phyloP scores from a whole-genome alignment of 352 stramenopile species.

The Plasmopara viticola region DNA sequence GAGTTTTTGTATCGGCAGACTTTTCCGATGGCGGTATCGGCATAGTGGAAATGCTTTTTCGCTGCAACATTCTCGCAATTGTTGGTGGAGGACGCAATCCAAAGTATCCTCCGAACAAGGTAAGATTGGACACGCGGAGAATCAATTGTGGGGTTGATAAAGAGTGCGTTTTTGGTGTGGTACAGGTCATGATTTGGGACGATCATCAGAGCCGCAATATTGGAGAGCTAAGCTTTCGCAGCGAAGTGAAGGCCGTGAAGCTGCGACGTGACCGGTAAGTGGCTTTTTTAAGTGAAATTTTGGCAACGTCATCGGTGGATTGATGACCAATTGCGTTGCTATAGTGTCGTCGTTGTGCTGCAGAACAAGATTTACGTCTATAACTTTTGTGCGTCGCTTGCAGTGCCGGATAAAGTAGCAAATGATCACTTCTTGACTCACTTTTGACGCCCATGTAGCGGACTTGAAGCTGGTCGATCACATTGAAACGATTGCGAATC shows the following conservation, averaged over 20 bases:
- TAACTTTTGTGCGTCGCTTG: slow-evolving; percentile 84
- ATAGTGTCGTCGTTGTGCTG: slow-evolving; percentile 94
- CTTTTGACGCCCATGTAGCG: slow-evolving; percentile 28
- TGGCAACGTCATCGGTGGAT: neutral
- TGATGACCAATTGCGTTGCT: neutral
- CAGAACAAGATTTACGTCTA: slow-evolving; percentile 98
- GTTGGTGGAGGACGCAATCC: slow-evolving; percentile 89
- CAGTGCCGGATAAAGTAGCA: neutral
- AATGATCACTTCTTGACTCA: slow-evolving; percentile 1
- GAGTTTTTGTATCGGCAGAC: slow-evolving; percentile 30
- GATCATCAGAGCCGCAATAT: slow-evolving; percentile 97
- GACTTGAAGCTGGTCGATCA: slow-evolving; percentile 97
- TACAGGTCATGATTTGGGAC: slow-evolving; percentile 98
- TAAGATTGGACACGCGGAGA: slow-evolving; percentile 6
- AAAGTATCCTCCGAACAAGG: slow-evolving; percentile 95
- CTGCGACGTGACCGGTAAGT: slow-evolving; percentile 89
- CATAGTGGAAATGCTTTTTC: slow-evolving; percentile 99
- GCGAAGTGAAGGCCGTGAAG: slow-evolving; percentile 94
- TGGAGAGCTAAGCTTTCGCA: slow-evolving; percentile 96
- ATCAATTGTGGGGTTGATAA: too few species aligned
- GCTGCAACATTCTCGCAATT: slow-evolving; percentile 97
- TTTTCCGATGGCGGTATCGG: slow-evolving; percentile 95
- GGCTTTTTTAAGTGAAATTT: neutral
- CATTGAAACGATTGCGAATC: slow-evolving; percentile 98
- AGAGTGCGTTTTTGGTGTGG: too few species aligned